phyloP scores from a whole-genome alignment of 2,329 filamentous ascomycete genomes.

The Pyrenophora tritici-repentis region DNA sequence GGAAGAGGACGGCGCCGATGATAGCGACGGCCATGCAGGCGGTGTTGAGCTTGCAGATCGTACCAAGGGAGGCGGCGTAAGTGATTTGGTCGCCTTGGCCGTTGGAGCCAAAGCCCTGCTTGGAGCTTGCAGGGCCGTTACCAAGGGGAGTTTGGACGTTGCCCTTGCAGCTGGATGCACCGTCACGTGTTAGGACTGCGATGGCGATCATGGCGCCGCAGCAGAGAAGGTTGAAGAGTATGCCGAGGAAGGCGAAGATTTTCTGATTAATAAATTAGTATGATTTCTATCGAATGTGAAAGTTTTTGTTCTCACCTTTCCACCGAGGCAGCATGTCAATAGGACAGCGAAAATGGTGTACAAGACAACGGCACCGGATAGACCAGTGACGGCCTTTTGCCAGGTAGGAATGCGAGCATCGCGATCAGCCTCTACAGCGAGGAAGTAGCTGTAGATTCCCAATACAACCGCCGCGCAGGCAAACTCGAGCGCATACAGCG shows the following conservation, averaged over 20 bases:
- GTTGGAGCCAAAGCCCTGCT: constrained; percentile 56
- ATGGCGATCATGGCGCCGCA: constrained; percentile 80
- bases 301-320: constrained; percentile 54
- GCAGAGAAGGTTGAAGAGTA: constrained; percentile 79
- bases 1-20: constrained; percentile 75
- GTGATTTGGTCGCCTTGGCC: constrained; percentile 48
- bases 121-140: constrained; percentile 58
- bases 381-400: constrained; percentile 71
- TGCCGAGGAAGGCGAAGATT: constrained; percentile 72
- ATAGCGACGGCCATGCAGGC: constrained; percentile 79
- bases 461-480: constrained; percentile 74
- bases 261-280: constrained; percentile 7
- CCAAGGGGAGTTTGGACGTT: constrained; percentile 72
- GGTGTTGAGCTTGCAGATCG: constrained; percentile 76
- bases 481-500: constrained; percentile 76
- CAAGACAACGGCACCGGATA: constrained; percentile 73
- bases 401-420: constrained; percentile 65
- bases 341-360: constrained; percentile 76
- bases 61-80: constrained; percentile 55
- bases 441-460: constrained; percentile 79
- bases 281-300: no score
- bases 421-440: constrained; percentile 72
- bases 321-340: constrained; percentile 79
- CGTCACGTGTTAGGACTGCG: constrained; percentile 72
- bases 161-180: constrained; percentile 68